A percentile compares a stretch with the other conserved stretches of the same genome.
Evolutionary conservation across 73 alveolate species (phyloP).

Genomic region (Symbiodinium pilosum): DNA sequence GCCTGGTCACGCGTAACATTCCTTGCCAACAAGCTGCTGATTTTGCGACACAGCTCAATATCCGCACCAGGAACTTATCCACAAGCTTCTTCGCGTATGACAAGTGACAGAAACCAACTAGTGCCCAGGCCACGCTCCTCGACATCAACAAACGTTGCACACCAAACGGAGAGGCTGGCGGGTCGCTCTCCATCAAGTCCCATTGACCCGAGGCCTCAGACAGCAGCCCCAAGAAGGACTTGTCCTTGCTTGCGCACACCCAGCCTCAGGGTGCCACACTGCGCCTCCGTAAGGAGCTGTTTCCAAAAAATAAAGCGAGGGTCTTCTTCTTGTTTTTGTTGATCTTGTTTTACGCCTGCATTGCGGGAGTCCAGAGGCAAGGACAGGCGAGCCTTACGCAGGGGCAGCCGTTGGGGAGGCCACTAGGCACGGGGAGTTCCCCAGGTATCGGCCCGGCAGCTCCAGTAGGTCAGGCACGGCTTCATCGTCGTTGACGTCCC

Average conservation of each 20-base stretch:
- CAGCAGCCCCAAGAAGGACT: background rate
- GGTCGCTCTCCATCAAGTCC: background rate
- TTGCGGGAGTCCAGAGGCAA: no score
- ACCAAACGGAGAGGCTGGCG: background rate
- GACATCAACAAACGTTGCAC: slow-evolving; percentile 9
- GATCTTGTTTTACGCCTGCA: background rate
- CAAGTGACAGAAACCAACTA: slow-evolving; percentile 15
- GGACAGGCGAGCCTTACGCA: no score
- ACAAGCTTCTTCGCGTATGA: background rate
- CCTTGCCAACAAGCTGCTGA: background rate
- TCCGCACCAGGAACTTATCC: slow-evolving; percentile 15
- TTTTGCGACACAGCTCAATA: background rate
- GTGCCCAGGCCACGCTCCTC: background rate
- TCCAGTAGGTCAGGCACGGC: no score
- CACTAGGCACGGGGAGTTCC: no score
- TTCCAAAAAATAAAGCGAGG: slow-evolving; percentile 40
- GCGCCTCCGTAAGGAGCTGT: background rate
- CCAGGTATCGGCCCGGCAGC: no score
- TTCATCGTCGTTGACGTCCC: background rate
- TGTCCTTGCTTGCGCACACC: background rate
- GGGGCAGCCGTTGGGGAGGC: no score
- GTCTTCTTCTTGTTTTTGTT: background rate
- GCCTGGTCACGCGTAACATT: background rate
- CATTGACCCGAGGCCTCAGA: background rate
- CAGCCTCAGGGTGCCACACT: background rate